phyloP scores from a whole-genome alignment of 2,329 filamentous ascomycete species.

The Aureobasidium sp. region DNA sequence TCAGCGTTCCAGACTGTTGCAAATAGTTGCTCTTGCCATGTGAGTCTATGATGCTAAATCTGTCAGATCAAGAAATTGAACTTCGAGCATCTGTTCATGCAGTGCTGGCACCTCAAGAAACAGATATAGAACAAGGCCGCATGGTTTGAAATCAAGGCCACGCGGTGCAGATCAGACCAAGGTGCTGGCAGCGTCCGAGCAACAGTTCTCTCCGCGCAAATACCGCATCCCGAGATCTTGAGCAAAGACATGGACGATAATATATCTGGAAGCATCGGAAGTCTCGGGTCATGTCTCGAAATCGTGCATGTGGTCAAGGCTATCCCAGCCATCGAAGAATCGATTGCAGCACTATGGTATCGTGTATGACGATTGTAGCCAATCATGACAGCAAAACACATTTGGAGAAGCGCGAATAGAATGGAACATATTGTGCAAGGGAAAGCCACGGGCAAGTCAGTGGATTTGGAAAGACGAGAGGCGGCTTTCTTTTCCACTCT shows the following conservation, averaged over 20 bases:
- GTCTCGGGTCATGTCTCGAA: background rate
- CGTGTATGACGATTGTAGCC: background rate
- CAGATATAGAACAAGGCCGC: background rate
- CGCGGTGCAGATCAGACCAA: background rate
- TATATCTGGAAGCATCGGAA: background rate
- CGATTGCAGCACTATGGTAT: background rate
- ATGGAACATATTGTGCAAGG: background rate
- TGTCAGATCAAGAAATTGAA: background rate
- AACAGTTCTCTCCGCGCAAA: background rate
- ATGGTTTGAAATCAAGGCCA: background rate
- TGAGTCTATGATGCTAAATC: no score
- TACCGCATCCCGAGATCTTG: background rate
- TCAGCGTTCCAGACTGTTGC: background rate
- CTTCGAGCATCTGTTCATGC: constrained; percentile 1
- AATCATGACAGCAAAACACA: background rate
- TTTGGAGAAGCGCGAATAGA: background rate
- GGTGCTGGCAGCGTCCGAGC: background rate
- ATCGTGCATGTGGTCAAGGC: background rate
- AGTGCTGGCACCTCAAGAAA: background rate
- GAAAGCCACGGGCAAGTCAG: background rate
- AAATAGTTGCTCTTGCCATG: background rate
- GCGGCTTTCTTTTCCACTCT: background rate
- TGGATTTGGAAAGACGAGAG: background rate
- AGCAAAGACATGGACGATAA: background rate
- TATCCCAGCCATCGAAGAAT: background rate